Conservation (phyloP, 2,329 filamentous ascomycete species). For the Allantophomopsis lycopodina region DNA sequence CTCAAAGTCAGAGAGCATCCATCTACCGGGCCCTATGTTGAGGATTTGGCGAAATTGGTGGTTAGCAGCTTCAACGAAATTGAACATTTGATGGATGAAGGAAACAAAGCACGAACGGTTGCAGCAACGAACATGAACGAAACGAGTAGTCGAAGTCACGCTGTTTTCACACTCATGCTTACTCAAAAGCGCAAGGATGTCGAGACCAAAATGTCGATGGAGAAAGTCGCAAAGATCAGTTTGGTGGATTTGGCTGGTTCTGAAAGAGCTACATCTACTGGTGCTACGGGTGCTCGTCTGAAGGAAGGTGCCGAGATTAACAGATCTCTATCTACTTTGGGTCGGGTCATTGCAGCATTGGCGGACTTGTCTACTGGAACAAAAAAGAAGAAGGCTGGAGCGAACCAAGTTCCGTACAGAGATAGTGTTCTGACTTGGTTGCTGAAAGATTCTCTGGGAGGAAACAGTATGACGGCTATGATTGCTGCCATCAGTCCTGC, state of each 20-base stretch:
- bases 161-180: constrained; percentile 91
- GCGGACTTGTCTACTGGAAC: constrained; percentile 81
- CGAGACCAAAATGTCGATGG: constrained; percentile 92
- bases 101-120: constrained; percentile 95
- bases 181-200: constrained; percentile 86
- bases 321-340: constrained; percentile 85
- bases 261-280: constrained; percentile 92
- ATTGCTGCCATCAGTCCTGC: constrained; percentile 97
- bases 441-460: constrained; percentile 89
- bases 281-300: constrained; percentile 83
- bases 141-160: constrained; percentile 94
- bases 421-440: constrained; percentile 96
- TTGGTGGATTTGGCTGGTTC: constrained; percentile 96
- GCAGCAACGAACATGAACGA: constrained; percentile 99
- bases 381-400: constrained; percentile 61
- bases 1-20: constrained; percentile 96
- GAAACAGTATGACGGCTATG: constrained; percentile 99
- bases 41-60: constrained; percentile 90
- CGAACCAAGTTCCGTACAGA: constrained; percentile 79
- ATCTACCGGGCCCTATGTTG: constrained; percentile 93
- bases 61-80: constrained; percentile 92
- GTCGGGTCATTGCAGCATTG: constrained; percentile 91
- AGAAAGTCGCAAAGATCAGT: constrained; percentile 97
- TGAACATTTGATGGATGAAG: constrained; percentile 96
- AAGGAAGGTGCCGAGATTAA: constrained; percentile 99